Conservation (phyloP, 2,329 filamentous ascomycete genomes). For the Fusarium mundagurra region DNA sequence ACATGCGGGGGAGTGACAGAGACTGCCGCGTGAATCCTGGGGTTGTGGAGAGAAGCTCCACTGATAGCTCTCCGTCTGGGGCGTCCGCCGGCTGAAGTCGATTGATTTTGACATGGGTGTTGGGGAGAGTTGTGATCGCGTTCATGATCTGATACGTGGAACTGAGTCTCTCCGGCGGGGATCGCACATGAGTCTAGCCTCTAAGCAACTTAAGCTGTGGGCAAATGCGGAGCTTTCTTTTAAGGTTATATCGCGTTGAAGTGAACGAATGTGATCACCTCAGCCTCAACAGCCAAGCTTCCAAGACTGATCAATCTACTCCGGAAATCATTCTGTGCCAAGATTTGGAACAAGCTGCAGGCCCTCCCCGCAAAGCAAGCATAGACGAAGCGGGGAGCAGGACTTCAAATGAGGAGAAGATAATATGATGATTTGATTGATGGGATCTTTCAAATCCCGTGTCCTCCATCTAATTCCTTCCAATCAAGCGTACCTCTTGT, state of each 20-base stretch:
- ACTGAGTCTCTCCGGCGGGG: constrained; percentile 25
- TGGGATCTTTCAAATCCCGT: constrained; percentile 33
- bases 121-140: background rate
- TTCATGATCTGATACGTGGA: constrained; percentile 36
- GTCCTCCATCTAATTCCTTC: constrained; percentile 14
- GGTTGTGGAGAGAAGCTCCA: constrained; percentile 39
- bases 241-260: constrained; percentile 26
- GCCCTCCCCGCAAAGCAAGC: constrained; percentile 24
- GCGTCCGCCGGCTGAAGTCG: constrained; percentile 2
- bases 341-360: constrained; percentile 14
- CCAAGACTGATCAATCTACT: constrained; percentile 14
- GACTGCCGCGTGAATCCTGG: constrained; percentile 35
- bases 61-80: constrained; percentile 18
- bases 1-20: constrained; percentile 30
- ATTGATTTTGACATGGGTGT: background rate
- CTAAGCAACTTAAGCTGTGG: background rate
- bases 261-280: constrained; percentile 25
- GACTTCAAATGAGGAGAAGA: constrained; percentile 29
- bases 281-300: constrained; percentile 31
- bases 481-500: constrained; percentile 7
- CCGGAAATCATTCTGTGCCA: constrained; percentile 28
- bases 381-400: constrained; percentile 17
- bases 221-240: constrained; percentile 20
- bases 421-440: constrained; percentile 36
- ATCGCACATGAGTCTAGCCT: constrained; percentile 9